Conservation (phyloP, 257 asterid genomes). For the Agastache rugosa region DNA sequence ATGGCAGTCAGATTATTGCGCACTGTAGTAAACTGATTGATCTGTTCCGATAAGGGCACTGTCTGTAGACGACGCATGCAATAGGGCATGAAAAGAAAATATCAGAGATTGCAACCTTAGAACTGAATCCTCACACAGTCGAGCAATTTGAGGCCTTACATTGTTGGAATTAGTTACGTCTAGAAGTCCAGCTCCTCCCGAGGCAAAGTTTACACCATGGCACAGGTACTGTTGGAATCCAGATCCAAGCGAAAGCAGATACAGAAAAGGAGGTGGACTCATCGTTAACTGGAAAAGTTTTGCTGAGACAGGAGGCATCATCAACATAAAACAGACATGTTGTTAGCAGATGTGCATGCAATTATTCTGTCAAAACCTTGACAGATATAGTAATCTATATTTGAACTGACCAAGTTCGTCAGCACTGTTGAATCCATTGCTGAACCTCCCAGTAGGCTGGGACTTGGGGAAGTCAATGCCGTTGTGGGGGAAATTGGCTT, state of each 20-base stretch:
- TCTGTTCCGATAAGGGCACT: constrained; percentile 50
- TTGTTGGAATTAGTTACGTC: constrained; percentile 42
- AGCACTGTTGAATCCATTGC: constrained; percentile 64
- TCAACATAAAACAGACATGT: neutral
- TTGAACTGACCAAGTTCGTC: constrained; percentile 48
- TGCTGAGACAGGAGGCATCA: constrained; percentile 34
- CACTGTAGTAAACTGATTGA: constrained; percentile 49
- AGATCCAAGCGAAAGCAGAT: constrained; percentile 36
- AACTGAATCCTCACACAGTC: neutral
- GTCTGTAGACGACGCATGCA: constrained; percentile 34
- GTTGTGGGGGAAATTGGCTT: constrained; percentile 50
- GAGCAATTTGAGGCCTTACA: constrained; percentile 26
- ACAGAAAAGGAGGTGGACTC: constrained; percentile 60
- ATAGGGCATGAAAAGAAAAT: neutral
- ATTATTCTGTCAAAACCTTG: neutral
- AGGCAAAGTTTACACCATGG: constrained; percentile 65
- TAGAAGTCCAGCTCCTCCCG: constrained; percentile 65
- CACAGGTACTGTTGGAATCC: constrained; percentile 35
- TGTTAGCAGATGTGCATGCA: constrained; percentile 20
- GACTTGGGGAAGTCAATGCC: constrained; percentile 57
- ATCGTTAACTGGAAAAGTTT: constrained; percentile 39
- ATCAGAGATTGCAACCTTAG: neutral
- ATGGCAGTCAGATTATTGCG: constrained; percentile 42
- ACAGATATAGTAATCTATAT: neutral
- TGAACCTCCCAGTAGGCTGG: constrained; percentile 60